These are phyloP conservation scores for Flaveria ramosissima DNA, from an alignment of 129 eudicot species.

Conservation along the genomic window DNA sequence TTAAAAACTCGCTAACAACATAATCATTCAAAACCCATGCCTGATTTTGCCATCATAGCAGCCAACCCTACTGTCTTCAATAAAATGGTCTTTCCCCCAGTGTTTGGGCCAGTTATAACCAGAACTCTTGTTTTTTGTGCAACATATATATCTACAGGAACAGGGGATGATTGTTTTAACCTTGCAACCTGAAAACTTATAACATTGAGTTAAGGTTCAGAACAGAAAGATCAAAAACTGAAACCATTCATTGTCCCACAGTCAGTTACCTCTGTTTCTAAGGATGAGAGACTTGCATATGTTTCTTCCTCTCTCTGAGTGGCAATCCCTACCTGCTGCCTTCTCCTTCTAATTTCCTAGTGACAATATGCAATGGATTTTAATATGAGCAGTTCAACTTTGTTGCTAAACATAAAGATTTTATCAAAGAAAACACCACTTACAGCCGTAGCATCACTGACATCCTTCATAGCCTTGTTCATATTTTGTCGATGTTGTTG, in stretches of 20 bases:
- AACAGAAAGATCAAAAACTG: conserved; percentile 23
- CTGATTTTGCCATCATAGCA: conserved; percentile 97
- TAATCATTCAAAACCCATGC: conserved; percentile 29
- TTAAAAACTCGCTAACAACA: no score
- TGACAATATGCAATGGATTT: conserved; percentile 13
- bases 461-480: conserved; percentile 67
- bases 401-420: conserved; percentile 7
- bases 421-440: conserved; percentile 26
- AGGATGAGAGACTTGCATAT: conserved; percentile 46
- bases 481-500: conserved; percentile 63
- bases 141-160: conserved; percentile 72
- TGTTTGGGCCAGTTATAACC: conserved; percentile 95
- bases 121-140: conserved; percentile 66
- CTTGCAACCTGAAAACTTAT: conserved; percentile 57
- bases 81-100: conserved; percentile 98
- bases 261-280: conserved; percentile 61
- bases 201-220: not conserved
- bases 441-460: conserved; percentile 74
- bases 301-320: conserved; percentile 54
- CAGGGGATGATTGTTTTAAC: conserved; percentile 65
- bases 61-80: conserved; percentile 95
- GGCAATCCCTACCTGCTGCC: conserved; percentile 54
- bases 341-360: conserved; percentile 89
- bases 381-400: conserved; percentile 10
- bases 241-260: conserved; percentile 12